These are phyloP conservation scores for Pisolithus sp. DNA, from an alignment of 768 basidiomycete species.

Conservation along the genomic window DNA sequence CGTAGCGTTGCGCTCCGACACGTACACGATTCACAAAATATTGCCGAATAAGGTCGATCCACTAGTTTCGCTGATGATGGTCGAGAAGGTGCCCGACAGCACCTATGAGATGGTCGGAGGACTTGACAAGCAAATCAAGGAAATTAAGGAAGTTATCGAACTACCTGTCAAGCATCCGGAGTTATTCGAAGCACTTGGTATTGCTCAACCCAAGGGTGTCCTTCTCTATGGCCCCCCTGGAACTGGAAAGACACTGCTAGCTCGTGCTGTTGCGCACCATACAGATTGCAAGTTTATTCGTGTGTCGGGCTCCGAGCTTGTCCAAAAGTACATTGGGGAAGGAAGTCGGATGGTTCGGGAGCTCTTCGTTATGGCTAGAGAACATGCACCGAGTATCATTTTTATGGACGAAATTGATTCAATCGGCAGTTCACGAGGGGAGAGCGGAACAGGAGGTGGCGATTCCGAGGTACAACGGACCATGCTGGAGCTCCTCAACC, in stretches of 20 bases:
- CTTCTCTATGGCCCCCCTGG: slow-evolving; percentile 94
- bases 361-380: slow-evolving; percentile 96
- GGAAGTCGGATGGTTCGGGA: slow-evolving; percentile 95
- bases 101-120: slow-evolving; percentile 99
- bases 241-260: slow-evolving; percentile 92
- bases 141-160: slow-evolving; percentile 99
- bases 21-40: slow-evolving; percentile 94
- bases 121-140: slow-evolving; percentile 95
- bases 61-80: slow-evolving; percentile 99
- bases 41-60: slow-evolving; percentile 98
- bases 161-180: slow-evolving; percentile 97
- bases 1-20: slow-evolving; percentile 93
- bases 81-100: slow-evolving; percentile 98
- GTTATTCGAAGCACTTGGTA: slow-evolving; percentile 91
- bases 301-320: slow-evolving; percentile 88
- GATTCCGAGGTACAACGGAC: slow-evolving; percentile 89
- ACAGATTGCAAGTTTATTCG: slow-evolving; percentile 98
- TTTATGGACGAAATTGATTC: slow-evolving; percentile 99
- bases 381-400: slow-evolving; percentile 96
- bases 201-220: slow-evolving; percentile 96
- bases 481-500: slow-evolving; percentile 85
- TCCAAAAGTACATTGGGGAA: slow-evolving; percentile 98
- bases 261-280: slow-evolving; percentile 94
- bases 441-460: slow-evolving; percentile 68
- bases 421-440: slow-evolving; percentile 89